Percentiles rank a stretch among this genome's conserved stretches.
phyloP scores from a whole-genome alignment of 2,329 filamentous ascomycete species.

The Diaporthe ilicicola region DNA sequence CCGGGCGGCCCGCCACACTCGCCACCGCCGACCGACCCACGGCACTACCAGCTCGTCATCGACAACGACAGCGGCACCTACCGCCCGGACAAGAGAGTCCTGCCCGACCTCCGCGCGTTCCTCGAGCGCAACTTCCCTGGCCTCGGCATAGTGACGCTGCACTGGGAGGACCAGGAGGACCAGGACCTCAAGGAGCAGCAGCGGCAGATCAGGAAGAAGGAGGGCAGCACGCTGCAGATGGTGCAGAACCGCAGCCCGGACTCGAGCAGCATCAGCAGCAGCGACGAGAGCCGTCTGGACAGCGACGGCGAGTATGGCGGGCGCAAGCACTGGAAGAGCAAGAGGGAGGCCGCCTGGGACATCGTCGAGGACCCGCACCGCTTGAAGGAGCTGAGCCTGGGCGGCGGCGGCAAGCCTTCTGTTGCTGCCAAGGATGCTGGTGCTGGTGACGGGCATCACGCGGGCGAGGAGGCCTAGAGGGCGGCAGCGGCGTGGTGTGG shows the following conservation, averaged over 20 bases:
- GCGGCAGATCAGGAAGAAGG: conserved; percentile 74
- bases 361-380: conserved; percentile 59
- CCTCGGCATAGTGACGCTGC: conserved; percentile 75
- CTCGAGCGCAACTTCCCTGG: conserved; percentile 79
- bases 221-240: conserved; percentile 60
- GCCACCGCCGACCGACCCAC: conserved; percentile 55
- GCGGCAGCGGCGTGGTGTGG: neutral
- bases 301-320: conserved; percentile 46
- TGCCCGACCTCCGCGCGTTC: conserved; percentile 77
- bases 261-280: conserved; percentile 59
- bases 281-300: conserved; percentile 60
- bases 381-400: conserved; percentile 46
- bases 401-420: conserved; percentile 1
- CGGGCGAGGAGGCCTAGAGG: neutral
- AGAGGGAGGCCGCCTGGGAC: conserved; percentile 60
- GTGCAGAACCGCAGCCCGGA: conserved; percentile 65
- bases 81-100: conserved; percentile 79
- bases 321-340: conserved; percentile 50
- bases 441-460: neutral
- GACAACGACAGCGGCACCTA: conserved; percentile 97
- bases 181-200: conserved; percentile 80
- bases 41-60: conserved; percentile 84
- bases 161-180: conserved; percentile 82
- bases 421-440: neutral
- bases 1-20: conserved; percentile 55